Percentiles rank a stretch among this genome's conserved stretches.
phyloP scores from a whole-genome alignment of 495 filamentous ascomycete species.

The Hypoxylon lienhwacheense region DNA sequence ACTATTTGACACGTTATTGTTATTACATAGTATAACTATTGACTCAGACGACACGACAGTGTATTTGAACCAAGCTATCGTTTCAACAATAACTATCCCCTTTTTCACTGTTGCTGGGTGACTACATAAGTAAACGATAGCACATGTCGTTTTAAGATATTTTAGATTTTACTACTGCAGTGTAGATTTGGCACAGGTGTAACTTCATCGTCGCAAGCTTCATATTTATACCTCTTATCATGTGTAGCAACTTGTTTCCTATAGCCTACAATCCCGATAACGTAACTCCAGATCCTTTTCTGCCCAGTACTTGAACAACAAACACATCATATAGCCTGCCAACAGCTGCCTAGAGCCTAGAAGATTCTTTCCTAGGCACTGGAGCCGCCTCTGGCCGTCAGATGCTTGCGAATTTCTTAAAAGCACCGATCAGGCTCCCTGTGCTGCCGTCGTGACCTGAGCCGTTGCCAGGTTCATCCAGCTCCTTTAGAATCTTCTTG shows the following conservation, averaged over 20 bases:
- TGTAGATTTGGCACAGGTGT: too few species aligned
- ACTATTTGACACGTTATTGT: too few species aligned
- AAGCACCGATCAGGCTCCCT: constrained; percentile 82
- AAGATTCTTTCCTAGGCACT: neutral
- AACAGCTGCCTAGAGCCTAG: constrained; percentile 26
- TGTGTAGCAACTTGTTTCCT: neutral
- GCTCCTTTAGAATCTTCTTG: constrained; percentile 80
- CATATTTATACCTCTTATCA: too few species aligned
- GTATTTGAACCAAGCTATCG: too few species aligned
- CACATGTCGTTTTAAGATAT: too few species aligned
- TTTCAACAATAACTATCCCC: too few species aligned
- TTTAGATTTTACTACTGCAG: too few species aligned
- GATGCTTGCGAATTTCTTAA: constrained; percentile 61
- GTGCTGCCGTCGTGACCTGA: constrained; percentile 81
- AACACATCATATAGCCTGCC: neutral
- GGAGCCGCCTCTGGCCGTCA: constrained; percentile 37
- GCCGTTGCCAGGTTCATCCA: constrained; percentile 72
- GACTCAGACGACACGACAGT: too few species aligned
- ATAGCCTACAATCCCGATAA: neutral
- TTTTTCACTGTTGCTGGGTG: too few species aligned
- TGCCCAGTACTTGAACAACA: constrained; percentile 7
- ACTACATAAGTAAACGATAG: too few species aligned
- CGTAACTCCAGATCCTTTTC: neutral
- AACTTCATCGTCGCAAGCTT: too few species aligned
- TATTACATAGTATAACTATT: too few species aligned